A percentile compares a stretch with the other conserved stretches of the same genome.
Evolutionary conservation across 257 asterid genomes (phyloP).

Genomic region (Penstemon eatonii): DNA sequence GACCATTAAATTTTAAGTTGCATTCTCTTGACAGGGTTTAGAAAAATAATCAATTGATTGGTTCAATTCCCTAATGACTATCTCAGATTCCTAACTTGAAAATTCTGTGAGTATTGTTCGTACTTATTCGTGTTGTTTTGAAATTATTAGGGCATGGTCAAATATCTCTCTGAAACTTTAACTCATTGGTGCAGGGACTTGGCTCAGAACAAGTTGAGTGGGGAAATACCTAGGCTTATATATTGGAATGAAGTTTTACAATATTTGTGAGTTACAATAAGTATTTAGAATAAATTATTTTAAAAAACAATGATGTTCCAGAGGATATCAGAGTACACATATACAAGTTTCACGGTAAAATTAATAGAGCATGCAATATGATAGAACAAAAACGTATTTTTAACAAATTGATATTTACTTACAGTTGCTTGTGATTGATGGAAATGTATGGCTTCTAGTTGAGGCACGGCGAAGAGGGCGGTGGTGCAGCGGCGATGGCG

Average conservation of each 20-base stretch:
- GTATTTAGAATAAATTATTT: too few species aligned
- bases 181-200: constrained; percentile 57
- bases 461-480: too few species aligned
- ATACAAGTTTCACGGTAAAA: too few species aligned
- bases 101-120: constrained; percentile 59
- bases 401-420: too few species aligned
- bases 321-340: too few species aligned
- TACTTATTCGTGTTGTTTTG: background rate
- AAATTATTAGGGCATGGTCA: background rate
- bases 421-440: too few species aligned
- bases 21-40: constrained; percentile 44
- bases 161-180: background rate
- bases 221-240: constrained; percentile 90
- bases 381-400: too few species aligned
- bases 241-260: constrained; percentile 98
- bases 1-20: background rate
- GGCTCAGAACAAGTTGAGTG: constrained; percentile 85
- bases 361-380: too few species aligned
- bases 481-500: too few species aligned
- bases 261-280: too few species aligned
- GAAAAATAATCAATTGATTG: constrained; percentile 79
- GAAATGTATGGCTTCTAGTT: too few species aligned
- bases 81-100: constrained; percentile 97
- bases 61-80: constrained; percentile 92
- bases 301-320: too few species aligned